Evolutionary conservation across 805 yeast genomes (phyloP).

Genomic region (Torulaspora delbrueckii): DNA sequence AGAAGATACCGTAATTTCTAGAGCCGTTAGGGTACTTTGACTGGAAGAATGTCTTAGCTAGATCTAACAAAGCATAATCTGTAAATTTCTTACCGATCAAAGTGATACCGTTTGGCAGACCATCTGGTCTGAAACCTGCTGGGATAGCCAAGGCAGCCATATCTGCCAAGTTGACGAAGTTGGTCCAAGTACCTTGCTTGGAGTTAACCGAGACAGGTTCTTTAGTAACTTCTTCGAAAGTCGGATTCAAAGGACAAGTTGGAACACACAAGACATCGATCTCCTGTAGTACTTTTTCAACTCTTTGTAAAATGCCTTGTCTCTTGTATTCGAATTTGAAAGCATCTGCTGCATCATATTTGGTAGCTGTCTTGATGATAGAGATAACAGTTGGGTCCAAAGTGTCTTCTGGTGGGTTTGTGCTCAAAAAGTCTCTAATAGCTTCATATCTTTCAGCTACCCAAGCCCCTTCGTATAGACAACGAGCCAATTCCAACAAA

Average conservation of each 20-base stretch:
- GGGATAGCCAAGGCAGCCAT: constrained; percentile 89
- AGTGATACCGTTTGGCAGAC: constrained; percentile 87
- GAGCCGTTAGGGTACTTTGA: constrained; percentile 40
- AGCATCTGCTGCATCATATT: constrained; percentile 74
- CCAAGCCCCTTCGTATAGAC: constrained; percentile 98
- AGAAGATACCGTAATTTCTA: constrained; percentile 51
- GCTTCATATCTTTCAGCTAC: constrained; percentile 93
- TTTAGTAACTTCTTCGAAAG: constrained; percentile 59
- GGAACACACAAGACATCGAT: constrained; percentile 84
- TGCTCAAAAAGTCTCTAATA: constrained; percentile 60
- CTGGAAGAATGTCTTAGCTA: constrained; percentile 69
- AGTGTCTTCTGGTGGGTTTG: constrained; percentile 62
- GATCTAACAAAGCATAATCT: constrained; percentile 81
- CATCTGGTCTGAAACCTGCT: constrained; percentile 81
- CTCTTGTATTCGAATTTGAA: constrained; percentile 85
- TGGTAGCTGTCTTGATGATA: constrained; percentile 74
- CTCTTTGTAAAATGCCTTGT: constrained; percentile 66
- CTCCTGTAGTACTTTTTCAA: constrained; percentile 48
- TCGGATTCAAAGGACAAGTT: constrained; percentile 90
- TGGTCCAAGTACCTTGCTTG: constrained; percentile 96
- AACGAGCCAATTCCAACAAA: constrained; percentile 72
- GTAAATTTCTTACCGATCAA: constrained; percentile 75
- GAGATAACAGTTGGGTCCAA: constrained; percentile 79
- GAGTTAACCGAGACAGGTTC: constrained; percentile 86
- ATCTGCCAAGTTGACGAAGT: constrained; percentile 92